Evolutionary conservation across 192 early-diverging fungal genomes (phyloP).

Genomic region (Coemansia sp.): DNA sequence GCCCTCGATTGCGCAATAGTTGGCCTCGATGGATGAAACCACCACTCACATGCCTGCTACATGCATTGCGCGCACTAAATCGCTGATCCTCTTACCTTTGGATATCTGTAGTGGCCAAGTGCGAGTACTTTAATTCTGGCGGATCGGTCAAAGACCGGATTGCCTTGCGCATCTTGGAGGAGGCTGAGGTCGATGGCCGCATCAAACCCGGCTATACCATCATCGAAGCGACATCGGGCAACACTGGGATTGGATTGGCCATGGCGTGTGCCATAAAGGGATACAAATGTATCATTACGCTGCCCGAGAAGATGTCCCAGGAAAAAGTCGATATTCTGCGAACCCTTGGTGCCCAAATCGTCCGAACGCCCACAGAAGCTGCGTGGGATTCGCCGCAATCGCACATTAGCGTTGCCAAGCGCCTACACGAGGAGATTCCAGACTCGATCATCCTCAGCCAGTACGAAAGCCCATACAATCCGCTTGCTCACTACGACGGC

Average conservation of each 20-base stretch:
- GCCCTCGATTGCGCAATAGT: not conserved
- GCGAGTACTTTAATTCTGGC: constrained; percentile 99
- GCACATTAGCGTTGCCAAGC: constrained; percentile 95
- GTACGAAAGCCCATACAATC: constrained; percentile 97
- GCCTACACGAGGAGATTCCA: constrained; percentile 92
- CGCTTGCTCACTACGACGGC: constrained; percentile 94
- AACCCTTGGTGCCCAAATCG: constrained; percentile 95
- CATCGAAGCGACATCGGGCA: constrained; percentile 99
- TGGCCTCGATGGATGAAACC: not conserved
- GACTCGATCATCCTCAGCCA: constrained; percentile 97
- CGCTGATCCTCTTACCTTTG: constrained; percentile 1
- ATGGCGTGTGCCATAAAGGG: constrained; percentile 98
- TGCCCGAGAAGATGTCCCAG: constrained; percentile 99
- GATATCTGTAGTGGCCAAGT: constrained; percentile 74
- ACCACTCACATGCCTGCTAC: not conserved
- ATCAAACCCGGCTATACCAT: constrained; percentile 92
- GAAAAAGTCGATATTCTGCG: constrained; percentile 99
- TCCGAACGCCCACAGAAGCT: constrained; percentile 98
- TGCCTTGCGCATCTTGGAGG: constrained; percentile 95
- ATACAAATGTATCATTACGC: constrained; percentile 96
- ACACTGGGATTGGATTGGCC: constrained; percentile 99
- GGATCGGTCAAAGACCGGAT: constrained; percentile 99
- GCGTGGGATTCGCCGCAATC: constrained; percentile 99
- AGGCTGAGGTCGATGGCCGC: constrained; percentile 88
- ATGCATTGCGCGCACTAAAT: not conserved